phyloP scores from a whole-genome alignment of 305 asterid genomes.

The Fraxinus nigra region DNA sequence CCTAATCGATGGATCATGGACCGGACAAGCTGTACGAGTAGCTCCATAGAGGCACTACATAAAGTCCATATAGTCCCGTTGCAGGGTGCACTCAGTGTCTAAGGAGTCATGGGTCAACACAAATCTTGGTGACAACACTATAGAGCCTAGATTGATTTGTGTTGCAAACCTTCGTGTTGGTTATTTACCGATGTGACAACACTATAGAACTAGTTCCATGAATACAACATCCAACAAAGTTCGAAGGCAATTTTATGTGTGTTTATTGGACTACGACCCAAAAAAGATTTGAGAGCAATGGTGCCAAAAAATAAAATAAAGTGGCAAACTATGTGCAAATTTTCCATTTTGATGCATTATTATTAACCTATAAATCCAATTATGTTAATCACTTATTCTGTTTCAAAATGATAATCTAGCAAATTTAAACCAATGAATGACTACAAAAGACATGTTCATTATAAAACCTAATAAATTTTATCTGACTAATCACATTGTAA shows the following conservation, averaged over 20 bases:
- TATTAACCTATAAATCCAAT: background rate
- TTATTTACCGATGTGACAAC: background rate
- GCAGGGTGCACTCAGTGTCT: background rate
- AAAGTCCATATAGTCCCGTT: background rate
- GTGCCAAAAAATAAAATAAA: background rate
- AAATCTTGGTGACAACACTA: background rate
- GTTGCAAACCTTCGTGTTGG: background rate
- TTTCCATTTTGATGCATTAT: background rate
- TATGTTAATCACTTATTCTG: background rate
- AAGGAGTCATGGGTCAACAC: background rate
- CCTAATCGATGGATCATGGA: background rate
- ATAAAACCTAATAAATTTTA: background rate
- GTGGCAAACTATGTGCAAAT: background rate
- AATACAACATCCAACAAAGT: background rate
- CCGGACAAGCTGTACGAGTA: background rate
- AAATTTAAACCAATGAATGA: background rate
- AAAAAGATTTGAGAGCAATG: background rate
- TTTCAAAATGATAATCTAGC: background rate
- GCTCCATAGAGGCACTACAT: background rate
- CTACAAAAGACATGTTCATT: background rate
- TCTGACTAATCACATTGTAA: background rate
- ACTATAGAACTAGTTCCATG: background rate
- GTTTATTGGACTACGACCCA: background rate
- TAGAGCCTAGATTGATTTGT: background rate
- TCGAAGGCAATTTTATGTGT: background rate